Conservation (phyloP, 176 grass and related monocot species). For the Echinochloa phyllopogon region DNA sequence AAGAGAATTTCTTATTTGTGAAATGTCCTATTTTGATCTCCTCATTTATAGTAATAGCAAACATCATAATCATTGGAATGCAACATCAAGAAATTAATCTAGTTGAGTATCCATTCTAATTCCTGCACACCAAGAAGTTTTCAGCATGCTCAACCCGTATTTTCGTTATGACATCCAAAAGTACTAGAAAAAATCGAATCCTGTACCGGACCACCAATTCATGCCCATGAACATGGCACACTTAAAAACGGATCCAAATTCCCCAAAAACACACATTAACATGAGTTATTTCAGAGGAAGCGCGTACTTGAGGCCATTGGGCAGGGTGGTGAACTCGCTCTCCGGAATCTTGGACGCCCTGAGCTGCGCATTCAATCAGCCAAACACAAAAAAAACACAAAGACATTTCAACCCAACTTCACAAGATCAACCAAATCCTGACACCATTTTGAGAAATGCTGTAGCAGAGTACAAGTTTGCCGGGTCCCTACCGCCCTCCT, state of each 20-base stretch:
- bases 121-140: too few species aligned
- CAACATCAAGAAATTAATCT: neutral
- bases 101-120: neutral
- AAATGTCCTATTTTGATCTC: neutral
- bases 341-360: slow-evolving; percentile 86
- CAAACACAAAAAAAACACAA: slow-evolving; percentile 17
- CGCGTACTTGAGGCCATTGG: slow-evolving; percentile 92
- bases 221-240: neutral
- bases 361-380: slow-evolving; percentile 57
- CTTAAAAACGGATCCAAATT: neutral
- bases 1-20: neutral
- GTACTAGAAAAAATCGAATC: neutral
- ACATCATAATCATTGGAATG: neutral
- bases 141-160: too few species aligned
- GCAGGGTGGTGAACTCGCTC: slow-evolving; percentile 74
- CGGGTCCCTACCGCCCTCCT: slow-evolving; percentile 84
- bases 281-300: neutral
- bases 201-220: neutral
- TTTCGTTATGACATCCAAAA: neutral
- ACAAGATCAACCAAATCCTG: neutral
- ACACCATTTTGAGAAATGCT: neutral
- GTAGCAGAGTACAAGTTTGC: neutral
- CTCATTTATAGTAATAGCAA: neutral
- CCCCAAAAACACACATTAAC: neutral
- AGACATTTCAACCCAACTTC: slow-evolving; percentile 1